phyloP scores from a whole-genome alignment of 202 grass and related monocot genomes.

The Setaria italica region DNA sequence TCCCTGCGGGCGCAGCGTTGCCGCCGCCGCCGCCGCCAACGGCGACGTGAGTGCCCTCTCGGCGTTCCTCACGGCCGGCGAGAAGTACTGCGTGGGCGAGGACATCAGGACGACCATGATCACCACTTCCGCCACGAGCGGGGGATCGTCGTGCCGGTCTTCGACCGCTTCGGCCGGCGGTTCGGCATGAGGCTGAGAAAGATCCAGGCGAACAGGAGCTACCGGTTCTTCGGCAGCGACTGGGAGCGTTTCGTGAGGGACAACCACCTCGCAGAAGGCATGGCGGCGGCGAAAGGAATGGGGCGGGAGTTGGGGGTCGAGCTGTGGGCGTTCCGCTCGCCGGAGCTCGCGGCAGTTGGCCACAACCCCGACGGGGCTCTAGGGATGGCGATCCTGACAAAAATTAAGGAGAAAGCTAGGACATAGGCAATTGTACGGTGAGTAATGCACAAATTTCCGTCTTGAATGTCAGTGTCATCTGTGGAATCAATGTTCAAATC shows the following conservation, averaged over 20 bases:
- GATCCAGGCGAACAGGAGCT: accelerated
- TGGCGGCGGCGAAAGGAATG: background rate
- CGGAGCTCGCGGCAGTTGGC: background rate
- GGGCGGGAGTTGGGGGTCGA: background rate
- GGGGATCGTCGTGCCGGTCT: background rate
- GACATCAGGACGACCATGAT: too few relatives aligned
- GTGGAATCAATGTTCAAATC: too few relatives aligned
- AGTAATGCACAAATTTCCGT: too few relatives aligned
- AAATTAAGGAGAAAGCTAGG: too few relatives aligned
- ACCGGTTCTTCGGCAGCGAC: background rate
- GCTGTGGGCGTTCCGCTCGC: background rate
- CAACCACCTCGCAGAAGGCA: background rate
- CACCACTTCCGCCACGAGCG: too few relatives aligned
- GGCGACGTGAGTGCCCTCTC: background rate
- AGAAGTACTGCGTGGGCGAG: too few relatives aligned
- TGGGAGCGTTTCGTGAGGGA: background rate
- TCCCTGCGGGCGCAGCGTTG: background rate
- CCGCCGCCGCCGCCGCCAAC: too few relatives aligned
- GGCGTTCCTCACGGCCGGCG: background rate
- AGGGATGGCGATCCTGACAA: too few relatives aligned
- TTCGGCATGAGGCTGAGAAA: background rate
- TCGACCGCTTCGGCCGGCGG: background rate
- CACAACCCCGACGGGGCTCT: too few relatives aligned
- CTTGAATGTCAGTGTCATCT: too few relatives aligned
- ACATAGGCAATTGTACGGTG: too few relatives aligned